Evolutionary conservation across 306 rosid genomes (phyloP), one percentile per base, ranked within the genome.

Genomic region (Ochetophila trinervis): DNA sequence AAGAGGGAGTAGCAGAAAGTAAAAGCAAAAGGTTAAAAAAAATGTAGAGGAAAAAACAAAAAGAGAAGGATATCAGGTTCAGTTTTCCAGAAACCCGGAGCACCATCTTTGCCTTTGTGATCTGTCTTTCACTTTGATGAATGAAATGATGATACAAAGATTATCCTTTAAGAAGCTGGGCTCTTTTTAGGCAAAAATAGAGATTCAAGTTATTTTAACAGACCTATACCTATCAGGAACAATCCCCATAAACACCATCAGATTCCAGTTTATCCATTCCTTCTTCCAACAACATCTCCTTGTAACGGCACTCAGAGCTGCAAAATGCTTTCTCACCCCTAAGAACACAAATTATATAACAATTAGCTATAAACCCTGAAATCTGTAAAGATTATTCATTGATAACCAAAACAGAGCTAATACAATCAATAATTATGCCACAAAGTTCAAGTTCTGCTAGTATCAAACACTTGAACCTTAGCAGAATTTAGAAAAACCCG

Each of bases 271-370:
- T 76, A 35, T 49, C 76, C 69, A 72, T 68, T 57, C 64, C 84
- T 52, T 86, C 91, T 56, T 87, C 96, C 73, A 87, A 65, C 76
- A 82, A 19, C 77, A 93, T 93, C 74, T 79, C 90, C 62, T 87
- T 82, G 61, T 64, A 65, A 9, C 98, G 86, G 71, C 98, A 93
- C 60, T 93, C 98, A 37, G 75, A 30, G 82, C 98, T 93, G 85
- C 98, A 93, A 76, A 89, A 93, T 30, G 96, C 98, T 60, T 85
- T 84, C 70, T 93, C 97, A 48, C 98, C 98, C 84, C 98, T 93
- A 82, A 60, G 78, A 57, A 42, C 22, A 5, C 17, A 72, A 56
- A 27, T 27, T 68, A 56, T 12, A 53, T 57, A 20, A 12, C 65
- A 72, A 57, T 61, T 12, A 44, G 12, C 15, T 18, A 15, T 22